Conservation (phyloP, 2,329 filamentous ascomycete genomes). For the Stachybotrys echinatus region DNA sequence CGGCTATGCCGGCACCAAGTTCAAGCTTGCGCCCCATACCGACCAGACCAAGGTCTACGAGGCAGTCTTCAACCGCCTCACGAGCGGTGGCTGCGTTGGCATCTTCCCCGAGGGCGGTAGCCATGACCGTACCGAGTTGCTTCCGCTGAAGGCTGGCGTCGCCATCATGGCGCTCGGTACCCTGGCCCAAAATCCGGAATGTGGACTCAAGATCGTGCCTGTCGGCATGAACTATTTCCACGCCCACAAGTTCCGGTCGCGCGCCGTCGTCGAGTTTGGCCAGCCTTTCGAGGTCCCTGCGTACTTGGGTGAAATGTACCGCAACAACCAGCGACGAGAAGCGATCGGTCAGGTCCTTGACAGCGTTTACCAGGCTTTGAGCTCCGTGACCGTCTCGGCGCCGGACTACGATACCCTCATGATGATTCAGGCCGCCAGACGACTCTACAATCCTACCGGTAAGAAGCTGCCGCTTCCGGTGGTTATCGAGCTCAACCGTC, state of each 20-base stretch:
- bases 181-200: constrained; percentile 77
- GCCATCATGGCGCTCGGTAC: constrained; percentile 97
- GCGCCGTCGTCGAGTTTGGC: constrained; percentile 93
- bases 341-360: constrained; percentile 83
- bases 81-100: constrained; percentile 80
- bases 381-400: constrained; percentile 83
- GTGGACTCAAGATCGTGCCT: constrained; percentile 88
- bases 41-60: constrained; percentile 93
- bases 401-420: constrained; percentile 96
- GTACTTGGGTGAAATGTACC: constrained; percentile 82
- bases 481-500: constrained; percentile 89
- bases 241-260: constrained; percentile 94
- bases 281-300: constrained; percentile 78
- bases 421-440: constrained; percentile 89
- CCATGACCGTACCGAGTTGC: constrained; percentile 85
- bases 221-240: constrained; percentile 99
- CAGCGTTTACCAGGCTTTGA: constrained; percentile 77
- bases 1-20: constrained; percentile 72
- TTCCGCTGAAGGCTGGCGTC: constrained; percentile 92
- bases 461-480: constrained; percentile 90
- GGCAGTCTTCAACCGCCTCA: constrained; percentile 80
- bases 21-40: constrained; percentile 85
- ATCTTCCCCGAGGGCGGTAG: constrained; percentile 97
- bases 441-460: constrained; percentile 89
- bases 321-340: constrained; percentile 74